Percentiles rank a stretch among this genome's conserved stretches.
Conservation (phyloP, 2,329 filamentous ascomycete genomes). For the Fusarium abutilonis region DNA sequence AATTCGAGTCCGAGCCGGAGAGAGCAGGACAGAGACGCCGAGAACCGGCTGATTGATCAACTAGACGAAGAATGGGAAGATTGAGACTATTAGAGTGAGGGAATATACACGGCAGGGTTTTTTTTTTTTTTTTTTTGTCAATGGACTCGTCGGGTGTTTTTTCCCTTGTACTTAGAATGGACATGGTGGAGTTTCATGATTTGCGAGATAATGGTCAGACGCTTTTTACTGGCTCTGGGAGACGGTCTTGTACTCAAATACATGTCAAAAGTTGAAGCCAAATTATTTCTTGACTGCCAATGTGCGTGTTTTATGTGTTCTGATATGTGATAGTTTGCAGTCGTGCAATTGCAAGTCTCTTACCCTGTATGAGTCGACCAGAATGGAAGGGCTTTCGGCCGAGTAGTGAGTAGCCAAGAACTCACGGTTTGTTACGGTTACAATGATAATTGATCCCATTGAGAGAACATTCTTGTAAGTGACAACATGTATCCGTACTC, state of each 20-base stretch:
- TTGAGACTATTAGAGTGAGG: conserved; percentile 42
- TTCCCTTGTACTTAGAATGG: conserved; percentile 32
- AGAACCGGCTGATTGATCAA: conserved; percentile 94
- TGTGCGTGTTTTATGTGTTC: not conserved
- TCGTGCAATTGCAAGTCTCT: not conserved
- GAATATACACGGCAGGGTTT: conserved; percentile 5
- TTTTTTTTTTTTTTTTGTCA: conserved; percentile 16
- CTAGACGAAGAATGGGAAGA: conserved; percentile 98
- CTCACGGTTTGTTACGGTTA: not conserved
- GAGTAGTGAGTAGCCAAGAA: not conserved
- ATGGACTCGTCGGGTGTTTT: conserved; percentile 7
- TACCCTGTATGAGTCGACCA: not conserved
- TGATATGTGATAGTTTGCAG: not conserved
- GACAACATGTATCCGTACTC: conserved; percentile 1
- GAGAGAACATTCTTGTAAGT: not conserved
- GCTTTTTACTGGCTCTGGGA: conserved; percentile 22
- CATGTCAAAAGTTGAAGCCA: conserved; percentile 26
- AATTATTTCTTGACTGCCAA: not conserved
- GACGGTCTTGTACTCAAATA: conserved; percentile 20
- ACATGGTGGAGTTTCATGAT: conserved; percentile 40
- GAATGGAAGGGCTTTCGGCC: not conserved
- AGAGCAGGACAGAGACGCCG: conserved; percentile 73
- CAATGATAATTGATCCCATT: not conserved
- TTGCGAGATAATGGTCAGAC: conserved; percentile 27
- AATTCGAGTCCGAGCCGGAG: conserved; percentile 62